Evolutionary conservation across 306 rosid species (phyloP), one percentile per base, ranked within the genome.

Genomic region (Fragaria iinumae): DNA sequence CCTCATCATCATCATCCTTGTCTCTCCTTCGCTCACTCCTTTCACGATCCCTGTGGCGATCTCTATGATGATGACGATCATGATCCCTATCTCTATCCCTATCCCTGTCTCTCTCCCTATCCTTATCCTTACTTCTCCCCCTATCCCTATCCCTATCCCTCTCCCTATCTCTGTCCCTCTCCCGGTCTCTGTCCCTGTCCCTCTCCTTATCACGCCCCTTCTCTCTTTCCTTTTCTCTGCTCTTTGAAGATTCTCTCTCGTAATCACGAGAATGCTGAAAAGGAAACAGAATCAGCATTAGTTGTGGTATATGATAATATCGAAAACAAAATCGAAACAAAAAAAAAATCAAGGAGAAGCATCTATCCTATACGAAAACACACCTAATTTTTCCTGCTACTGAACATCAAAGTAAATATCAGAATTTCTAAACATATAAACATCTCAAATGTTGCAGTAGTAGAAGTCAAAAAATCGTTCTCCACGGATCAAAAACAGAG

Each of bases 231-330:
- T 88, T 94, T 16, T 95, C 99, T 75, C 97, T 84, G 78, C 96
- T 92, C 86, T 88, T 92, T 10, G 97, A 92, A 70, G 96, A 89
- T 34, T 84, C 97, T 73, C 93, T 92, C 72, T 95, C 99, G 70
- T 87, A 81, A 75, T 95, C 99, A 13, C 91, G 96, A 60, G 90
- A 89, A 65, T 81, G 91, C 99, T 92, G 92, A 80, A 82, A 79
- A 62, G 71, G 4, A 73, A 7, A 43, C 38, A 52, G 23, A 3
- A 77, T 77, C 49, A 60, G 63, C 5, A 1, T 23, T 27, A 23
- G 18, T 29, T 53, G 13, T 2, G 12, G 14, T 20, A 57, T 11
- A 29, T 0, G 7, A 18, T 13, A 6, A 17, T 3, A 14, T 5
- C 14, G 1, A 13, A 62, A 14, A 5, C 2, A 29, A 2, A 62